Evolutionary conservation across 129 eudicot species (phyloP).

Genomic region (sunflower (Helianthus annuus)): HanXRQr2.0-SUNRISE NC_035435.2:126893764-126894263

Average conservation of each 20-base stretch:
- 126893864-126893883: slow-evolving; percentile 29
- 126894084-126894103: slow-evolving; percentile 3
- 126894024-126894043: slow-evolving; percentile 12
- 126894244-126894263: slow-evolving; percentile 25
- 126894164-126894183: slow-evolving; percentile 13
- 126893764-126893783: too few species aligned
- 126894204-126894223: slow-evolving; percentile 27
- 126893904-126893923: slow-evolving; percentile 43
- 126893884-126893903: slow-evolving; percentile 48
- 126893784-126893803: too few species aligned
- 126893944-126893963: slow-evolving; percentile 7
- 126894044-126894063: slow-evolving; percentile 20
- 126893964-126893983: neutral
- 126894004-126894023: slow-evolving; percentile 14
- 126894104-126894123: slow-evolving; percentile 14
- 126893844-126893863: slow-evolving; percentile 31
- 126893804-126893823: slow-evolving; percentile 19
- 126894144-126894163: slow-evolving; percentile 21
- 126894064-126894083: slow-evolving; percentile 26
- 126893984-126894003: slow-evolving; percentile 2
- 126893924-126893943: slow-evolving; percentile 32
- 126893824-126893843: slow-evolving; percentile 29
- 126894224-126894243: slow-evolving; percentile 18
- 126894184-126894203: slow-evolving; percentile 22
- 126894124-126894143: neutral